These are phyloP conservation scores for Lactarius quietus DNA, from an alignment of 768 basidiomycete species.

Conservation along the genomic window DNA sequence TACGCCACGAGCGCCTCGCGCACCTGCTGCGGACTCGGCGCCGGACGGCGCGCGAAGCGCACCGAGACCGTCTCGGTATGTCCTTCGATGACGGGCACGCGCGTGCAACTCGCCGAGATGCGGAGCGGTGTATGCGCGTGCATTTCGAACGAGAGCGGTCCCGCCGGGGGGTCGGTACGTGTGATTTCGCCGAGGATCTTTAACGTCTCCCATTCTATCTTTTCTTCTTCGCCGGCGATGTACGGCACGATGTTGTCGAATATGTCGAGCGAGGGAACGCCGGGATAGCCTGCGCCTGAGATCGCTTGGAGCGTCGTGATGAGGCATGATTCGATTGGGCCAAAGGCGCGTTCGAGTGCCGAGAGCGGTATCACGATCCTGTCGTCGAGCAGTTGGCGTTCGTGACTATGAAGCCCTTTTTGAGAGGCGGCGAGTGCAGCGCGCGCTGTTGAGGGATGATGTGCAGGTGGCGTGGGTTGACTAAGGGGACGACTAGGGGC, in stretches of 20 bases:
- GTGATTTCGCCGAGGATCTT: slow-evolving; percentile 90
- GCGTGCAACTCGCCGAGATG: slow-evolving; percentile 89
- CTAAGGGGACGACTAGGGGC: slow-evolving; percentile 94
- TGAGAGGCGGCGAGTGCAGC: slow-evolving; percentile 60
- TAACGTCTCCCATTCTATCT: slow-evolving; percentile 97
- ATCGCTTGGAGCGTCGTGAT: slow-evolving; percentile 98
- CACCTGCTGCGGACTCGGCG: slow-evolving; percentile 85
- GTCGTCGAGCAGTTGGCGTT: slow-evolving; percentile 99
- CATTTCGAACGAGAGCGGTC: slow-evolving; percentile 72
- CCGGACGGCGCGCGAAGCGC: slow-evolving; percentile 71
- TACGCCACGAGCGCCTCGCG: slow-evolving; percentile 73
- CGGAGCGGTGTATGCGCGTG: slow-evolving; percentile 77
- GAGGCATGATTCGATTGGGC: slow-evolving; percentile 87
- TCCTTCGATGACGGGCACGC: slow-evolving; percentile 94
- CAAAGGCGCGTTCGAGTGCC: slow-evolving; percentile 86
- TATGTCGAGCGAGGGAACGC: slow-evolving; percentile 85
- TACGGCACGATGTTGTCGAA: slow-evolving; percentile 95
- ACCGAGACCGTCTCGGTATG: slow-evolving; percentile 91
- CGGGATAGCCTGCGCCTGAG: slow-evolving; percentile 97
- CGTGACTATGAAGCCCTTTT: slow-evolving; percentile 91
- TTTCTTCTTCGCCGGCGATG: slow-evolving; percentile 93
- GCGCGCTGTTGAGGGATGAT: slow-evolving; percentile 82
- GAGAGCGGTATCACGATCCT: slow-evolving; percentile 88
- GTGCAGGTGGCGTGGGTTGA: slow-evolving; percentile 81
- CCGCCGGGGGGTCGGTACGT: slow-evolving; percentile 44